Conservation (phyloP, 2,329 filamentous ascomycete genomes). For the Diaporthe humulicola region DNA sequence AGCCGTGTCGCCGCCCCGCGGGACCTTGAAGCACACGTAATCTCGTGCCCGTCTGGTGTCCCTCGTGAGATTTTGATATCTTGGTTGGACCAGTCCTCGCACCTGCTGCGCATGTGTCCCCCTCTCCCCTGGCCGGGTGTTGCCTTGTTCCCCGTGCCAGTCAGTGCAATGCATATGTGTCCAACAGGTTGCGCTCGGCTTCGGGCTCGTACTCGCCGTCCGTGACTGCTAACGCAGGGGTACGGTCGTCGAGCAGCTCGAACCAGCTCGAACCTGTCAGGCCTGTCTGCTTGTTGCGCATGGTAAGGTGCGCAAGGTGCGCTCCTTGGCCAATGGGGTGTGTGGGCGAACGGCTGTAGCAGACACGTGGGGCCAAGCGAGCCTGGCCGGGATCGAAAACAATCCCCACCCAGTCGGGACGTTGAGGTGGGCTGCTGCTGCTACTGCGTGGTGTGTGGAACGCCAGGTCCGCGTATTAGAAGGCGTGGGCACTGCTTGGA, state of each 20-base stretch:
- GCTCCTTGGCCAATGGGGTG: background rate
- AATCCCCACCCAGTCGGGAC: slow-evolving; percentile 1
- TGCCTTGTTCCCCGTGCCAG: background rate
- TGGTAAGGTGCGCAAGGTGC: too few relatives aligned
- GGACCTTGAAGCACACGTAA: background rate
- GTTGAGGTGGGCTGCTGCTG: background rate
- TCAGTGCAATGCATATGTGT: background rate
- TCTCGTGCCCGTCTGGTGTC: background rate
- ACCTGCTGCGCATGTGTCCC: background rate
- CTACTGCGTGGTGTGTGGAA: background rate
- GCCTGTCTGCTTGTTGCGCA: too few relatives aligned
- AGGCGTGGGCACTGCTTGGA: background rate
- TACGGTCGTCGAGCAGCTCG: background rate
- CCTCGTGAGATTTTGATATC: background rate
- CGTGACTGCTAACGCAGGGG: background rate
- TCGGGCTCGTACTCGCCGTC: slow-evolving; percentile 16
- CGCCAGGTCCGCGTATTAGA: slow-evolving; percentile 2
- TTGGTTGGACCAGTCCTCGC: background rate
- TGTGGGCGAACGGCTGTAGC: background rate
- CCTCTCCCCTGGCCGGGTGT: background rate
- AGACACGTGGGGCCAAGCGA: slow-evolving; percentile 30
- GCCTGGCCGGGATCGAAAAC: slow-evolving; percentile 16
- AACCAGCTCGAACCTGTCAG: too few relatives aligned
- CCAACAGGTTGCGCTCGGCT: background rate
- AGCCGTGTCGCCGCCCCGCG: background rate